A percentile compares a stretch with the other conserved stretches of the same genome.
Evolutionary conservation across 208 protist genomes (phyloP).

Genomic region (Leptomonas pyrrhocoris): DNA sequence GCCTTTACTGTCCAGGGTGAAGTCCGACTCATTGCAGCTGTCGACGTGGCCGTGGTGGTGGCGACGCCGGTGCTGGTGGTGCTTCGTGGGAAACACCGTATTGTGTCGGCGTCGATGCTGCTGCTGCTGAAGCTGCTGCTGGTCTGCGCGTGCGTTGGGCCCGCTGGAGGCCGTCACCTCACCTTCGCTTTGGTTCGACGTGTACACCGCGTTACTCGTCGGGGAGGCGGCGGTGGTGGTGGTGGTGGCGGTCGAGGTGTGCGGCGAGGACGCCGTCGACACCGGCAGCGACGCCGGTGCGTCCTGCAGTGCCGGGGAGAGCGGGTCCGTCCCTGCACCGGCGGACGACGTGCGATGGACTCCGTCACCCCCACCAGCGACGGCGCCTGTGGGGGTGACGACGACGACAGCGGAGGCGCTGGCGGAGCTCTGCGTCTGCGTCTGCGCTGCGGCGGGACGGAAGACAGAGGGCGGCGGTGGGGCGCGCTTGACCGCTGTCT

Average conservation of each 20-base stretch:
- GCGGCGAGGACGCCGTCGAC: not conserved
- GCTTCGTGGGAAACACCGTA: conserved; percentile 8
- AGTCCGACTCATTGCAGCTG: too few species aligned
- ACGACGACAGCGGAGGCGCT: conserved; percentile 7
- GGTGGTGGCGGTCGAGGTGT: not conserved
- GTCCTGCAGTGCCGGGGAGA: not conserved
- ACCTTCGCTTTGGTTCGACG: not conserved
- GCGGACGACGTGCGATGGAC: too few species aligned
- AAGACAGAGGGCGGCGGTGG: conserved; percentile 5
- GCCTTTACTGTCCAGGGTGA: too few species aligned
- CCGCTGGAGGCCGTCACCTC: too few species aligned
- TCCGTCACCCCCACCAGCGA: too few species aligned
- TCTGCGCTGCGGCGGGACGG: not conserved
- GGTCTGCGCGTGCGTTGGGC: too few species aligned
- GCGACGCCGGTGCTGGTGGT: not conserved
- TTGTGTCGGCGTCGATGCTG: not conserved
- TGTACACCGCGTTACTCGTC: too few species aligned
- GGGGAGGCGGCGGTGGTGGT: not conserved
- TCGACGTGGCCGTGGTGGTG: not conserved
- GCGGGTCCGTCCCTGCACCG: not conserved
- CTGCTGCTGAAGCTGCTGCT: not conserved
- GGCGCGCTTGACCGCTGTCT: not conserved
- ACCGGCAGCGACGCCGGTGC: not conserved
- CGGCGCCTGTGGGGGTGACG: too few species aligned
- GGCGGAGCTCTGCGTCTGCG: not conserved